Evolutionary conservation across 257 asterid genomes (phyloP).

Genomic region (Eucommia ulmoides): DNA sequence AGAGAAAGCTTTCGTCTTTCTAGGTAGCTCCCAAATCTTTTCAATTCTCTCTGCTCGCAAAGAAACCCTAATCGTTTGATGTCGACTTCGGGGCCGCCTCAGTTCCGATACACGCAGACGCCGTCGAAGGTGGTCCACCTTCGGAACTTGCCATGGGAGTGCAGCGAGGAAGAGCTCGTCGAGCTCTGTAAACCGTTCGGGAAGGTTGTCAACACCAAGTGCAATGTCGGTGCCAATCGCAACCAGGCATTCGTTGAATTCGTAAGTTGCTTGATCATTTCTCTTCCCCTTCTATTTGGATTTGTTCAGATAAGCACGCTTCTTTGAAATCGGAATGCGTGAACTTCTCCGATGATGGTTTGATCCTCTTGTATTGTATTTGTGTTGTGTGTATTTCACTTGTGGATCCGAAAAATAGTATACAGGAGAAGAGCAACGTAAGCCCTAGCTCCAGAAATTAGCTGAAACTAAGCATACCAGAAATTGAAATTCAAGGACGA

Average conservation of each 20-base stretch:
- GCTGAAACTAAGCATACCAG: too few species aligned
- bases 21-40: too few species aligned
- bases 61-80: too few species aligned
- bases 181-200: conserved; percentile 75
- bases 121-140: conserved; percentile 88
- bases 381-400: not conserved
- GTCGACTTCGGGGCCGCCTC: conserved; percentile 67
- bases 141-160: conserved; percentile 82
- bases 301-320: not conserved
- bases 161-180: conserved; percentile 64
- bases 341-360: too few species aligned
- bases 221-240: conserved; percentile 73
- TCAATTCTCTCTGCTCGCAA: too few species aligned
- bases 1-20: too few species aligned
- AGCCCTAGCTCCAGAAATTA: not conserved
- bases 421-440: not conserved
- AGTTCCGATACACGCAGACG: conserved; percentile 74
- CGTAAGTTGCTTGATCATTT: conserved; percentile 23
- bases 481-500: too few species aligned
- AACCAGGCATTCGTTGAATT: conserved; percentile 88
- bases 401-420: not conserved
- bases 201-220: conserved; percentile 65
- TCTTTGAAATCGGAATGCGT: too few species aligned
- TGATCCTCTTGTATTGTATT: not conserved
- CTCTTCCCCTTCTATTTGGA: not conserved